phyloP scores from a whole-genome alignment of 1,139 yeast genomes.

The Saccharomyces uvarum region DNA sequence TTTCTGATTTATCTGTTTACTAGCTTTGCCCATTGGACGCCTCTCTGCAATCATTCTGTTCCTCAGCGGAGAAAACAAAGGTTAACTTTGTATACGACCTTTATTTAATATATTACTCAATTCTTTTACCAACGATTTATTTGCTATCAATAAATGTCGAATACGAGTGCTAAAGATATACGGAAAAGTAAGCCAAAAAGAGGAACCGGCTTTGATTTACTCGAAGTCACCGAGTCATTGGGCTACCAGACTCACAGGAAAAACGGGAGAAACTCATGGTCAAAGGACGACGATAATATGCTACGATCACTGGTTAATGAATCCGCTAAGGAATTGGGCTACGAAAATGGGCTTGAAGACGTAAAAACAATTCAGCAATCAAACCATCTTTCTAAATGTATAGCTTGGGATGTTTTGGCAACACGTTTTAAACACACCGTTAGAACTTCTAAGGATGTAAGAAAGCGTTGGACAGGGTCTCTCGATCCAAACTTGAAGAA shows the following conservation, averaged over 20 bases:
- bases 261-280: slow-evolving; percentile 60
- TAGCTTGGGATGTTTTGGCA: slow-evolving; percentile 62
- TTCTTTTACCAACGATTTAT: background rate
- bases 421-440: slow-evolving; percentile 33
- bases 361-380: slow-evolving; percentile 27
- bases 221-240: slow-evolving; percentile 62
- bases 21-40: background rate
- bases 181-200: background rate
- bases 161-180: background rate
- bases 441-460: slow-evolving; percentile 61
- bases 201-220: slow-evolving; percentile 42
- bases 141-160: background rate
- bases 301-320: slow-evolving; percentile 38
- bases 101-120: background rate
- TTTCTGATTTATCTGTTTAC: background rate
- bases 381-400: slow-evolving; percentile 22
- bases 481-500: slow-evolving; percentile 73
- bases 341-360: slow-evolving; percentile 29
- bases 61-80: background rate
- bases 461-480: slow-evolving; percentile 72
- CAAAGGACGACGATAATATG: slow-evolving; percentile 51
- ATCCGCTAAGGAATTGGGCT: slow-evolving; percentile 29
- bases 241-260: slow-evolving; percentile 69
- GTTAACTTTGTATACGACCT: background rate
- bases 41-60: background rate